Evolutionary conservation across 768 basidiomycete genomes (phyloP).

Genomic region (Panaeolus papilionaceus): DNA sequence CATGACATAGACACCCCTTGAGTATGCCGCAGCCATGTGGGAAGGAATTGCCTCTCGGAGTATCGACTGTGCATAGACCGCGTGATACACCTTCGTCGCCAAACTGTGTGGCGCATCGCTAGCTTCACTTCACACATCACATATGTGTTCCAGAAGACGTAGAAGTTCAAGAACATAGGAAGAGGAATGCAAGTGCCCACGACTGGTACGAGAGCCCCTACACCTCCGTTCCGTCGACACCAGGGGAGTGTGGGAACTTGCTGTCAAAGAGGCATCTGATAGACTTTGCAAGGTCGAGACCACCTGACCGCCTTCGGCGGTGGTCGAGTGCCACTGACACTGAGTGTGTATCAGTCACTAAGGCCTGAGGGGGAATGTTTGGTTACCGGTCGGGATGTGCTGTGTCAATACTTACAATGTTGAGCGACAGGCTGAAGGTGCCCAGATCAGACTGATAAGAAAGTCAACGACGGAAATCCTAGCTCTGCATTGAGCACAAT

Average conservation of each 20-base stretch:
- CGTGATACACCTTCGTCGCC: neutral
- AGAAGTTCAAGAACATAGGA: neutral
- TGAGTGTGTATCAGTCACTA: neutral
- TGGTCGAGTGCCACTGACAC: neutral
- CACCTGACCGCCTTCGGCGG: conserved; percentile 9
- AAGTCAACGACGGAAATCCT: neutral
- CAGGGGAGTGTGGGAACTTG: conserved; percentile 9
- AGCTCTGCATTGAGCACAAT: neutral
- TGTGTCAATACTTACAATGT: neutral
- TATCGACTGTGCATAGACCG: neutral
- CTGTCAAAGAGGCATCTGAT: conserved; percentile 11
- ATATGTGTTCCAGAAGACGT: conserved; percentile 12
- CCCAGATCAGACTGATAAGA: neutral
- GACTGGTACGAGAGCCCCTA: neutral
- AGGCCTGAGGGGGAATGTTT: conserved; percentile 4
- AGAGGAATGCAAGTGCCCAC: neutral
- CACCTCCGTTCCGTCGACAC: conserved; percentile 13
- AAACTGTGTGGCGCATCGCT: conserved; percentile 6
- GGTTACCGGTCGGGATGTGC: neutral
- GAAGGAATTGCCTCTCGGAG: conserved; percentile 2
- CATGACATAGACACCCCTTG: neutral
- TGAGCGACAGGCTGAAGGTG: neutral
- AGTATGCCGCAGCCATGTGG: neutral
- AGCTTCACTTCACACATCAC: neutral
- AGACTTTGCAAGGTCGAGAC: neutral